Evolutionary conservation across 208 protist genomes (phyloP).

Genomic region (Crithidia thermophila): DNA sequence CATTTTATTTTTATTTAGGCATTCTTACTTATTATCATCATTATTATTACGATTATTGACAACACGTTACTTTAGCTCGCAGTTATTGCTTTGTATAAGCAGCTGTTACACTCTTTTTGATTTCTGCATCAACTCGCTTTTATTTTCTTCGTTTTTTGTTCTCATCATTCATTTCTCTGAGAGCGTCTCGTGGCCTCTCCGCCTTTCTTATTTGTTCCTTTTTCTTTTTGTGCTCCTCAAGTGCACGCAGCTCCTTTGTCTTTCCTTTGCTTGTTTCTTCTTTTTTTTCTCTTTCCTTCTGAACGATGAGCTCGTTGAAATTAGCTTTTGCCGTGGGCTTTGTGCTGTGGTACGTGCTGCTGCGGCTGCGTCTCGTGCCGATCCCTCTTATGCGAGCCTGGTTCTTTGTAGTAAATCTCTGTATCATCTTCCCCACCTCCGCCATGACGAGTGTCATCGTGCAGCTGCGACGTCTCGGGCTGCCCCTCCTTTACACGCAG

Average conservation of each 20-base stretch:
- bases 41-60: too few species aligned
- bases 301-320: not conserved
- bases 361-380: slow-evolving; percentile 34
- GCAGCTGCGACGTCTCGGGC: slow-evolving; percentile 32
- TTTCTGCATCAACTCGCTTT: too few species aligned
- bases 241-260: too few species aligned
- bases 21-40: too few species aligned
- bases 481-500: slow-evolving; percentile 29
- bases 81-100: too few species aligned
- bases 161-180: too few species aligned
- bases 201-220: not conserved
- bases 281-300: not conserved
- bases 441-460: slow-evolving; percentile 33
- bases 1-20: too few species aligned
- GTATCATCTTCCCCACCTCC: slow-evolving; percentile 34
- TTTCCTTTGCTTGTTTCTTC: not conserved
- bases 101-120: too few species aligned
- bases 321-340: not conserved
- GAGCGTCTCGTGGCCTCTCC: not conserved
- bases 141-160: too few species aligned
- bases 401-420: slow-evolving; percentile 38
- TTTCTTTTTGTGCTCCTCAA: not conserved
- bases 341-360: slow-evolving; percentile 35
- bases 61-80: too few species aligned
- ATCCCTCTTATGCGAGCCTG: slow-evolving; percentile 40